Evolutionary conservation across 2,329 filamentous ascomycete species (phyloP).

Genomic region (Hymenoscyphus repandus): DNA sequence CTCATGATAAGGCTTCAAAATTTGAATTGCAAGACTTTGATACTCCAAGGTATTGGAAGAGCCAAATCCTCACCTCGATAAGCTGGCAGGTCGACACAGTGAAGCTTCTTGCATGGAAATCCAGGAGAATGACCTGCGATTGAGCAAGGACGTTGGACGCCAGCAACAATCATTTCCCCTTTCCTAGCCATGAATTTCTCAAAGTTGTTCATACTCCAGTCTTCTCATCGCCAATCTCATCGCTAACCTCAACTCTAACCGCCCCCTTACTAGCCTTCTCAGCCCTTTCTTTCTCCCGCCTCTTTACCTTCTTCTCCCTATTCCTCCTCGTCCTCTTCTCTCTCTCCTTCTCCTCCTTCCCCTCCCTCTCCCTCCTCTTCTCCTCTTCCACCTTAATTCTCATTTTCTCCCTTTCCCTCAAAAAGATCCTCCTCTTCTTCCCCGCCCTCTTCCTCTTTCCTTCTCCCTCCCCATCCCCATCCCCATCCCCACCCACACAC

Average conservation of each 20-base stretch:
- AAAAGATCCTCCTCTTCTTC: slow-evolving; percentile 53
- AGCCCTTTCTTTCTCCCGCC: slow-evolving; percentile 51
- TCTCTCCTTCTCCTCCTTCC: slow-evolving; percentile 51
- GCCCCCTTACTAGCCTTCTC: slow-evolving; percentile 36
- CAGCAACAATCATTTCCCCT: too few species aligned
- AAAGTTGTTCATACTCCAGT: too few species aligned
- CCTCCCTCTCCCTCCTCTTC: slow-evolving; percentile 35
- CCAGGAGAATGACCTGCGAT: too few species aligned
- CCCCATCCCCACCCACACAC: background rate
- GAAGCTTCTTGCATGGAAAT: too few species aligned
- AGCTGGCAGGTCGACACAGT: too few species aligned
- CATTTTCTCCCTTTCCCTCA: slow-evolving; percentile 38
- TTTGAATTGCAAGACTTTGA: too few species aligned
- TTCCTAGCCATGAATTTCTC: too few species aligned
- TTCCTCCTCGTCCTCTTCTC: slow-evolving; percentile 61
- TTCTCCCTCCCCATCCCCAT: slow-evolving; percentile 2
- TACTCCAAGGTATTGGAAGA: too few species aligned
- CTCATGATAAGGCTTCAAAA: too few species aligned
- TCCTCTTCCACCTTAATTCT: slow-evolving; percentile 33
- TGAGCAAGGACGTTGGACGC: too few species aligned
- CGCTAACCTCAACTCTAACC: too few species aligned
- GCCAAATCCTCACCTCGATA: too few species aligned
- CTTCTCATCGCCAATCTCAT: background rate
- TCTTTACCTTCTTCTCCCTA: slow-evolving; percentile 53
- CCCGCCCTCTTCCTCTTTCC: slow-evolving; percentile 43